Evolutionary conservation across 805 yeast genomes (phyloP).

Genomic region (Lachancea sp.): DNA sequence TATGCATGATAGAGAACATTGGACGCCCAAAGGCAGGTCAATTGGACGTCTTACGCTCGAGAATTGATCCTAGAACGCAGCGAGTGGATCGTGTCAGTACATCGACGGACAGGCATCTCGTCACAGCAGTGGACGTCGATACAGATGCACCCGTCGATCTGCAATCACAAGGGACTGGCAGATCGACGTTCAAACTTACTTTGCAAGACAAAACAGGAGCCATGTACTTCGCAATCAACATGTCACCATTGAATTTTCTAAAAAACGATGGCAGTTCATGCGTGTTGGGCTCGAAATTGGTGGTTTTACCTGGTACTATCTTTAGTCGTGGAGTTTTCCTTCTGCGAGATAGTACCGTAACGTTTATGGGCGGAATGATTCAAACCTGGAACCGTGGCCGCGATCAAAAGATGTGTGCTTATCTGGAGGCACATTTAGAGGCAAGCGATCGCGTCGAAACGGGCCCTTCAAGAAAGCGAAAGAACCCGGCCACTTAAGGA

Average conservation of each 20-base stretch:
- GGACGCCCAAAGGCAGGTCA: slow-evolving; percentile 46
- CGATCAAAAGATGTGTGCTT: slow-evolving; percentile 27
- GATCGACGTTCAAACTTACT: slow-evolving; percentile 44
- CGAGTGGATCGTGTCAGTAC: slow-evolving; percentile 48
- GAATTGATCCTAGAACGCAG: slow-evolving; percentile 51
- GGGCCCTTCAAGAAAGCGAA: slow-evolving; percentile 2
- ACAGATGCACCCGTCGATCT: slow-evolving; percentile 4
- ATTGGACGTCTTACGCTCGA: slow-evolving; percentile 47
- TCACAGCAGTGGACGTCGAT: slow-evolving; percentile 7
- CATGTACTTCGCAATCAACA: slow-evolving; percentile 52
- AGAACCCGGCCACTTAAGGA: neutral
- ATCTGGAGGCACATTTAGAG: slow-evolving; percentile 25
- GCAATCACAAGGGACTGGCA: slow-evolving; percentile 2
- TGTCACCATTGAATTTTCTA: slow-evolving; percentile 46
- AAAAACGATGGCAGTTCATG: slow-evolving; percentile 30
- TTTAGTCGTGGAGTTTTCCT: slow-evolving; percentile 43
- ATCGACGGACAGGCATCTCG: neutral
- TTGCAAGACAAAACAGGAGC: slow-evolving; percentile 49
- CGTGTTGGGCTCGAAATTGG: slow-evolving; percentile 54
- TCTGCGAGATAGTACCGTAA: slow-evolving; percentile 24
- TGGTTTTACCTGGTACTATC: slow-evolving; percentile 43
- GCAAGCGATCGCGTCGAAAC: neutral
- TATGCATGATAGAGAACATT: slow-evolving; percentile 49
- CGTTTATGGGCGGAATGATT: slow-evolving; percentile 37
- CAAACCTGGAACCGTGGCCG: slow-evolving; percentile 35